Base-by-base conservation (phyloP, 768 basidiomycete species). In the Lactifluus pinguis region DNA sequence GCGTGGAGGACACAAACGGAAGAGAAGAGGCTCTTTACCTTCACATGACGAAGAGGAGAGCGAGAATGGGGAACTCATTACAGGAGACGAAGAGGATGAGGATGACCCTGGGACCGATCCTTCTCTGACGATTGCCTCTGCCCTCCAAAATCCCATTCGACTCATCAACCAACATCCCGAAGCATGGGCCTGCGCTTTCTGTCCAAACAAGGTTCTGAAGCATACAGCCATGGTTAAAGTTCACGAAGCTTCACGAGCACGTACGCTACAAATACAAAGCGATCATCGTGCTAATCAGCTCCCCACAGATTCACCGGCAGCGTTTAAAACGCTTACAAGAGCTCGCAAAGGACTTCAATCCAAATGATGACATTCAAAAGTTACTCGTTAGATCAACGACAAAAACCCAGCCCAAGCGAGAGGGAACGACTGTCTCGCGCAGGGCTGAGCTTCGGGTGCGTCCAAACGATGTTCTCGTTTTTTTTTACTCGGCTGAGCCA, bases 181-280 rank as follows among this genome's bases (percentile, higher is more conserved):
- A 25, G 68, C 81, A 39, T 79, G 79, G 63, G 79, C 76, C 9
- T 91, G 89, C 69, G 76, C 84, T 8, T 68, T 86, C 6, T 92
- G 89, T 70, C 87, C 85, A 11, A 83, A 83, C 42, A 92, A 88
- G 69, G 68, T 78, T n/a, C 76, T 92, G 44, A 89, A 89, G 69
- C 79, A 79, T 50, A 55, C 65, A 9, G 76, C 75, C 53, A 83
- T 86, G 82, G 74, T 79, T 39, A 72, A 76, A 59, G 71, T 79
- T 14, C 89, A 92, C 70, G 76, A 74, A 60, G 74, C 73, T 10
- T 86, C 88, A 38, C 82, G 57, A 41, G 61, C 53, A 79, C 72
- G 89, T 82, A 79, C 72, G 83, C 80, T 72, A 67, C 69, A 48
- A 38, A n/a, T 72, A 63, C 41, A 17, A 19, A 4, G 30, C 13